Conservation (phyloP, 805 yeast genomes). For the Candida montana region DNA sequence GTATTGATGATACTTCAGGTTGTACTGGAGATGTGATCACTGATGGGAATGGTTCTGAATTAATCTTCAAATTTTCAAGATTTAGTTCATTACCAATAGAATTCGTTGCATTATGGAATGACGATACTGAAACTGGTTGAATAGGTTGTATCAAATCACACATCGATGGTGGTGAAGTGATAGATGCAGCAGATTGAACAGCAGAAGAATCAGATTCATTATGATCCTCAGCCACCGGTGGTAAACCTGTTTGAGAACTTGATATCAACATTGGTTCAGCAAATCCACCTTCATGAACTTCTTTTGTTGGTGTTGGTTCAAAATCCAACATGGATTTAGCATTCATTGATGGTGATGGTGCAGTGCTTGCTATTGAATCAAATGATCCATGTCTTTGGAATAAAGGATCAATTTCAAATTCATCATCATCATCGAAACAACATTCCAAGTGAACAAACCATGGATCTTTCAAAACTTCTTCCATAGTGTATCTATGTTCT, state of each 20-base stretch:
- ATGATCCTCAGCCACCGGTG: constrained; percentile 15
- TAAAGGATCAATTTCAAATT: constrained; percentile 11
- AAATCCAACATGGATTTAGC: constrained; percentile 24
- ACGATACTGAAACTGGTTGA: not conserved
- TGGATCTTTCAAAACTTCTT: constrained; percentile 52
- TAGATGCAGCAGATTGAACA: not conserved
- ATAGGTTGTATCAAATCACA: not conserved
- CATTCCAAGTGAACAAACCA: constrained; percentile 58
- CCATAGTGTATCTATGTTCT: constrained; percentile 46
- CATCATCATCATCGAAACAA: constrained; percentile 46
- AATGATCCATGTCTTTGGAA: constrained; percentile 4
- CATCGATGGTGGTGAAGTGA: not conserved
- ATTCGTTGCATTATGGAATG: not conserved
- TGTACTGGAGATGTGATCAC: not conserved
- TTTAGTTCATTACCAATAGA: not conserved
- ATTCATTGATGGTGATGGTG: constrained; percentile 5
- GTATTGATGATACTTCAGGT: not conserved
- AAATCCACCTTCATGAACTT: not conserved
- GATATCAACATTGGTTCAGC: constrained; percentile 5
- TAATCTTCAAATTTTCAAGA: not conserved
- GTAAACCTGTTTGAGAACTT: constrained; percentile 3
- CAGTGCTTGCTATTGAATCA: constrained; percentile 7
- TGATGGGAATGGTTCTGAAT: not conserved
- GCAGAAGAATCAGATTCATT: constrained; percentile 9
- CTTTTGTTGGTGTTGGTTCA: not conserved